phyloP scores from a whole-genome alignment of 306 rosid species.

The Prunus armeniaca region DNA sequence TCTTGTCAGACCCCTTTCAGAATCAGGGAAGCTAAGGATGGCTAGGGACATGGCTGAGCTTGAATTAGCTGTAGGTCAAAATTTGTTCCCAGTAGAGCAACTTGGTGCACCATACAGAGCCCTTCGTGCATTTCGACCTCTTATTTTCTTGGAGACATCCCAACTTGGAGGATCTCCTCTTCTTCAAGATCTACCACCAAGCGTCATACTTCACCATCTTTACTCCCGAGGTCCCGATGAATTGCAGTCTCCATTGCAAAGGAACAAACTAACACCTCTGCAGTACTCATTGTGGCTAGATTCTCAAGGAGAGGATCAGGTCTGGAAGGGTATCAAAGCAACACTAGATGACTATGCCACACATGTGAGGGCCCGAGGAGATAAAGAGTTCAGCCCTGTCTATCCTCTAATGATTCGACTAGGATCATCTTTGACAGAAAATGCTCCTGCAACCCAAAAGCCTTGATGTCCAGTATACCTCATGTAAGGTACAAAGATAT shows the following conservation, averaged over 20 bases:
- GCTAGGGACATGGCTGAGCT: constrained; percentile 99
- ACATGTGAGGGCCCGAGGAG: constrained; percentile 82
- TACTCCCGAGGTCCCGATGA: constrained; percentile 88
- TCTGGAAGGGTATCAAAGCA: constrained; percentile 93
- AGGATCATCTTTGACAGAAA: constrained; percentile 71
- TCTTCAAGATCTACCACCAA: constrained; percentile 91
- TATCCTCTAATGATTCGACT: constrained; percentile 93
- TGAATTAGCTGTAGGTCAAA: constrained; percentile 94
- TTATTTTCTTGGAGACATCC: constrained; percentile 91
- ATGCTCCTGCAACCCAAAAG: constrained; percentile 36
- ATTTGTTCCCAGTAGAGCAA: constrained; percentile 89
- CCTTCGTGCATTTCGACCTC: constrained; percentile 95
- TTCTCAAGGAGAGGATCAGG: constrained; percentile 98
- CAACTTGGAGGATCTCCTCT: constrained; percentile 85
- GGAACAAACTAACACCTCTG: constrained; percentile 77
- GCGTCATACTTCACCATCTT: constrained; percentile 88
- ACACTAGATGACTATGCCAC: constrained; percentile 89
- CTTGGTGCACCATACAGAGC: constrained; percentile 96
- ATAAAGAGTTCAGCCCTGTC: constrained; percentile 89
- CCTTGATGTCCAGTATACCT: constrained; percentile 32
- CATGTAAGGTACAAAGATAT: constrained; percentile 24
- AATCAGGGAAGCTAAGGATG: constrained; percentile 97
- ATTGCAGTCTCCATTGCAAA: constrained; percentile 88
- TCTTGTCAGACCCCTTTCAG: constrained; percentile 96
- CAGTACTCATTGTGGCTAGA: constrained; percentile 96